Percentiles rank a stretch among this genome's conserved stretches.
Conservation (phyloP, 148 eudicot species). For the Vaccinium corymbosum region DNA sequence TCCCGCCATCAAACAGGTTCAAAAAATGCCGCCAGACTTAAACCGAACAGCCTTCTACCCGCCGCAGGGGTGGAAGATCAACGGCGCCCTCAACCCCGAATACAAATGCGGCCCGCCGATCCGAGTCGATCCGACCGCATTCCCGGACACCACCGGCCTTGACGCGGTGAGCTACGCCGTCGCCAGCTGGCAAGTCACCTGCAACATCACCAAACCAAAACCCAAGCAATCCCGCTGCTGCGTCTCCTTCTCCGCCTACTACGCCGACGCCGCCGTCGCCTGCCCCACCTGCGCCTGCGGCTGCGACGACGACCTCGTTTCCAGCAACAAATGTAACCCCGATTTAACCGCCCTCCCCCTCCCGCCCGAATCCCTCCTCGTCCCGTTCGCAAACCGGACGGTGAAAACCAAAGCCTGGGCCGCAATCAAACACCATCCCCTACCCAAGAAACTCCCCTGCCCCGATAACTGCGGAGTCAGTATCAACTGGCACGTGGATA, state of each 20-base stretch:
- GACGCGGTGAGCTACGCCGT: slow-evolving; percentile 44
- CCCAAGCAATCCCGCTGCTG: slow-evolving; percentile 50
- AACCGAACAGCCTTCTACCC: slow-evolving; percentile 71
- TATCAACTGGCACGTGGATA: slow-evolving; percentile 53
- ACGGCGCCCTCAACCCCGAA: slow-evolving; percentile 57
- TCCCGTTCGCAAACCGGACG: slow-evolving; percentile 46
- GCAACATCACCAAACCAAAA: slow-evolving; percentile 78
- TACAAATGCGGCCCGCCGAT: slow-evolving; percentile 73
- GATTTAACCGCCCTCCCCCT: slow-evolving; percentile 26
- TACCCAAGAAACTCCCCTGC: slow-evolving; percentile 34
- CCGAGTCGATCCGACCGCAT: slow-evolving; percentile 51
- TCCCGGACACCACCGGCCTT: slow-evolving; percentile 71
- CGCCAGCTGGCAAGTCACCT: slow-evolving; percentile 77
- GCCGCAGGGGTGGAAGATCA: slow-evolving; percentile 78
- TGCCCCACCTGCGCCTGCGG: slow-evolving; percentile 56
- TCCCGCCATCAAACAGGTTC: slow-evolving; percentile 27
- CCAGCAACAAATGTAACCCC: slow-evolving; percentile 20
- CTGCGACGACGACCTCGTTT: slow-evolving; percentile 21
- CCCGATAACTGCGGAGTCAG: slow-evolving; percentile 59
- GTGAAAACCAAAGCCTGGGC: slow-evolving; percentile 37
- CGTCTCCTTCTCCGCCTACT: slow-evolving; percentile 75
- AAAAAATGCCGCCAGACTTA: slow-evolving; percentile 76
- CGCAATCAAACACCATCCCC: slow-evolving; percentile 13
- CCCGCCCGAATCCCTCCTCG: slow-evolving; percentile 41
- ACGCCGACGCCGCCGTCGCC: slow-evolving; percentile 33